Conservation (phyloP, 2,329 filamentous ascomycete species). For the Verticillium alfalfae region DNA sequence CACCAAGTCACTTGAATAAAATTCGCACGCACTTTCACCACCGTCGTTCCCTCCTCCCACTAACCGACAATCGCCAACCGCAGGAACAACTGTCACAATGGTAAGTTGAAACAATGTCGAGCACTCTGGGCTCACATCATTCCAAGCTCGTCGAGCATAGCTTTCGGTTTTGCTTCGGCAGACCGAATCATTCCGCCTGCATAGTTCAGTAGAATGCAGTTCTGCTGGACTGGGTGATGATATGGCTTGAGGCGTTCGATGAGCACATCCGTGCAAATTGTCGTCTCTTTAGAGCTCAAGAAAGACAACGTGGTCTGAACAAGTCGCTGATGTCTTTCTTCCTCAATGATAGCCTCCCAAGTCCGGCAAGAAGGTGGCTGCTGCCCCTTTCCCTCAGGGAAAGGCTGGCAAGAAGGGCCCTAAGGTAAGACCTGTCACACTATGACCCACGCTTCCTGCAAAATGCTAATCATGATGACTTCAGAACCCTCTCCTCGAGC, state of each 20-base stretch:
- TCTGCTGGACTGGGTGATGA: conserved; percentile 43
- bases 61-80: not conserved
- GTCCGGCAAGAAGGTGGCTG: conserved; percentile 93
- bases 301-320: conserved; percentile 74
- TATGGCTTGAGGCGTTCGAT: conserved; percentile 57
- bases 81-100: conserved; percentile 1
- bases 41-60: conserved; percentile 2
- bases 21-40: not conserved
- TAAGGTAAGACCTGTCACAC: conserved; percentile 65
- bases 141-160: not conserved
- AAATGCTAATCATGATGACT: conserved; percentile 12
- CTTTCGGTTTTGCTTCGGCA: not conserved
- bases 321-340: conserved; percentile 96
- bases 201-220: conserved; percentile 2
- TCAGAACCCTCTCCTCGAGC: conserved; percentile 99
- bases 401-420: conserved; percentile 95
- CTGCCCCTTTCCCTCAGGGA: conserved; percentile 91
- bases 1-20: not conserved
- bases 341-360: conserved; percentile 99
- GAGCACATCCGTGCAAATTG: conserved; percentile 48
- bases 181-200: not conserved
- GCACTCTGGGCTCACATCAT: not conserved
- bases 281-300: conserved; percentile 88
- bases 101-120: conserved; percentile 1
- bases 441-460: not conserved